phyloP scores from a whole-genome alignment of 495 filamentous ascomycete species.

The Penicillium pulvis region DNA sequence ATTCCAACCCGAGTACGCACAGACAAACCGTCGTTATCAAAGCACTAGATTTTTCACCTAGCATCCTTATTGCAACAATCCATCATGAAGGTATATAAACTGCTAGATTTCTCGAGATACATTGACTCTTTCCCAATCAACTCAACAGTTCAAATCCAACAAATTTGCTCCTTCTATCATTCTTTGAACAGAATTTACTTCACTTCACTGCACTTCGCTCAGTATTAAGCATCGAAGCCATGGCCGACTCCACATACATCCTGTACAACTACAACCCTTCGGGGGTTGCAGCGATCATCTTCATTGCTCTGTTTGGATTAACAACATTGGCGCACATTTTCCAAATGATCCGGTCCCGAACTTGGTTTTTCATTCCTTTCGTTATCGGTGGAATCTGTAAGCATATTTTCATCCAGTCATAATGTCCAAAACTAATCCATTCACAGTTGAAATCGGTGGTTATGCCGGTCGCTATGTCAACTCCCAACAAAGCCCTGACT shows the following conservation, averaged over 20 bases:
- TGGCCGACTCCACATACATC: background rate
- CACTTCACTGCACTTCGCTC: no score
- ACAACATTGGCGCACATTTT: constrained; percentile 9
- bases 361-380: constrained; percentile 65
- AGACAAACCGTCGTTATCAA: no score
- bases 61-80: no score
- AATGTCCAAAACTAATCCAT: background rate
- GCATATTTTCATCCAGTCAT: background rate
- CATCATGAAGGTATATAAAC: no score
- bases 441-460: background rate
- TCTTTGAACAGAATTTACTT: no score
- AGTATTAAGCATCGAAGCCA: no score
- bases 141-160: no score
- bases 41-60: no score
- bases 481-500: constrained; percentile 27
- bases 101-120: no score
- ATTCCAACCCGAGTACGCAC: no score
- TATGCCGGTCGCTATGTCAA: constrained; percentile 30
- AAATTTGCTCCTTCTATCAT: no score
- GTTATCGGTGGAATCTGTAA: constrained; percentile 57
- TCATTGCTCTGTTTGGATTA: constrained; percentile 25
- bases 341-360: constrained; percentile 42
- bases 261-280: constrained; percentile 18
- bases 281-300: constrained; percentile 7
- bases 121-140: no score